phyloP scores from a whole-genome alignment of 164 flowering plant species.

The Platanus orientalis region DNA sequence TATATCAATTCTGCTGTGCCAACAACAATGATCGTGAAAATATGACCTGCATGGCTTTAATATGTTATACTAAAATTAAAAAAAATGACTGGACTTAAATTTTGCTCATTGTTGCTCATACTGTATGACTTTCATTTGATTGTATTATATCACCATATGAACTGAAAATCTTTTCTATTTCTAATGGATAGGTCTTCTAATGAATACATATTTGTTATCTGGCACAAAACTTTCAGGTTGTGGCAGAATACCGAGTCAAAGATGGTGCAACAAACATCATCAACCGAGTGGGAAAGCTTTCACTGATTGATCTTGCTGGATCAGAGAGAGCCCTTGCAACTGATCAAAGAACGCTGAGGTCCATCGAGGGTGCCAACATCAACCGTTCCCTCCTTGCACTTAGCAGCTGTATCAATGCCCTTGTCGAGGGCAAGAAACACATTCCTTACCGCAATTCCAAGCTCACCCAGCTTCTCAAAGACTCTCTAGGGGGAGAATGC shows the following conservation, averaged over 20 bases:
- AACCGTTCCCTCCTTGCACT: constrained; percentile 89
- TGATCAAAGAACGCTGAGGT: constrained; percentile 85
- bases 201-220: not conserved
- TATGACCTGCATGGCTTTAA: no score
- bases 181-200: no score
- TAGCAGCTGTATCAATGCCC: constrained; percentile 95
- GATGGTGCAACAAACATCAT: constrained; percentile 55
- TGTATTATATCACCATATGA: no score
- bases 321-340: constrained; percentile 96
- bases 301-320: constrained; percentile 91
- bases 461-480: constrained; percentile 94
- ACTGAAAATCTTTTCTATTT: no score
- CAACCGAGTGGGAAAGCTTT: constrained; percentile 74
- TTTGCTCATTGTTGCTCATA: no score
- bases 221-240: constrained; percentile 38
- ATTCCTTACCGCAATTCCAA: constrained; percentile 88
- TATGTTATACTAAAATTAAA: no score
- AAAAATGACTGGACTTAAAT: no score
- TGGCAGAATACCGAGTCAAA: constrained; percentile 67
- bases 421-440: constrained; percentile 95
- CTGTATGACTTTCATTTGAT: no score
- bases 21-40: no score
- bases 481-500: constrained; percentile 86
- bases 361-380: constrained; percentile 92
- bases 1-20: no score